Conservation (phyloP, 2,329 filamentous ascomycete genomes). For the Daldinia sp. region DNA sequence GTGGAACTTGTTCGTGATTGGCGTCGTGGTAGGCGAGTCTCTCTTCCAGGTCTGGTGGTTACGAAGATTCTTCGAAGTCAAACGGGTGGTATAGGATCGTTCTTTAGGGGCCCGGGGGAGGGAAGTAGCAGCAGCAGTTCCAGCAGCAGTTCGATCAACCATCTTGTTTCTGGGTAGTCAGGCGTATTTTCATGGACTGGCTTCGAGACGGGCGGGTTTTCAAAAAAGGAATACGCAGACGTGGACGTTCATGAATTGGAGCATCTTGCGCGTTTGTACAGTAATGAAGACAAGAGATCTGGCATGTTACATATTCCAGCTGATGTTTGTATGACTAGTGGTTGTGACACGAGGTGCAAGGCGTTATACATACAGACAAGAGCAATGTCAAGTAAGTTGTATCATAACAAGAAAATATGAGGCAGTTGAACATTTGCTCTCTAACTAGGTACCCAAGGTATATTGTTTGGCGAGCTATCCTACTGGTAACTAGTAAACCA, state of each 20-base stretch:
- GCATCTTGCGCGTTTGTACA: conserved; percentile 43
- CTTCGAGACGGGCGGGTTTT: conserved; percentile 35
- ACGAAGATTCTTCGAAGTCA: conserved; percentile 95
- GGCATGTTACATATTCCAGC: conserved; percentile 5
- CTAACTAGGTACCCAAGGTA: neutral
- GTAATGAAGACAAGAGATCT: conserved; percentile 39
- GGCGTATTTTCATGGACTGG: conserved; percentile 46
- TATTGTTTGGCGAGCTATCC: neutral
- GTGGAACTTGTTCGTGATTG: conserved; percentile 98
- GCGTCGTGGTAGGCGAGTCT: conserved; percentile 88
- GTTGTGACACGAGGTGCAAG: neutral
- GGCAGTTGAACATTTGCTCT: neutral
- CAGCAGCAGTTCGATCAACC: conserved; percentile 16
- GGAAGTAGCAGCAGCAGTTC: neutral
- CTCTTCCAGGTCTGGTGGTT: conserved; percentile 99
- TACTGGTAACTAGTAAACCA: neutral
- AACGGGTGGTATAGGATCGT: conserved; percentile 69
- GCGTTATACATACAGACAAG: neutral
- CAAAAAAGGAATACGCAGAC: conserved; percentile 23
- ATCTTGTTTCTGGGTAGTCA: conserved; percentile 43
- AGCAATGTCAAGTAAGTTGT: neutral
- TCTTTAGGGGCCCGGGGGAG: neutral
- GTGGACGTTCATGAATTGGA: conserved; percentile 30
- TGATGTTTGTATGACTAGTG: neutral
- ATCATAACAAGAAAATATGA: neutral